Evolutionary conservation across 2,329 filamentous ascomycete species (phyloP), one percentile per base, ranked within the genome.

Genomic region (Colletotrichum sojae): DNA sequence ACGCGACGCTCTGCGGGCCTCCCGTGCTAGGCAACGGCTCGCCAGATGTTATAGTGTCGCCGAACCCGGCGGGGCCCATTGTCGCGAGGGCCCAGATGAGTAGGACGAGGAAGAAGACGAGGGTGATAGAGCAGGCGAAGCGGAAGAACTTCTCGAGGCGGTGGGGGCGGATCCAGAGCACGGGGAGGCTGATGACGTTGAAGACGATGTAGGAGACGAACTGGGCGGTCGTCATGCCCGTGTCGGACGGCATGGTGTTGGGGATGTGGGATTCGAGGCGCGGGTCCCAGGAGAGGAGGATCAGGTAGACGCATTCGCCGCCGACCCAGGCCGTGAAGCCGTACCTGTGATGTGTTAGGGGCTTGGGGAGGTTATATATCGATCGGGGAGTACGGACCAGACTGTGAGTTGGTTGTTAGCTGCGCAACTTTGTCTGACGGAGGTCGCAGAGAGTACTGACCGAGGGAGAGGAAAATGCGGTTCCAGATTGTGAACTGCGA

Each of bases 241-340:
- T 83, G 20, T 75, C 75, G 1, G 71, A 73, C 5, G 83, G 78
- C 56, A 85, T 81, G 46, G 74, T 76, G 72, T 84, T 84, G 15
- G 77, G 79, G 51, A 85, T 79, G 68, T 81, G 81, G 0, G 77
- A 56, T 62, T 84, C 82, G 40, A 84, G 76, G 8, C 77, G 76
- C 12, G 83, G 83, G 71, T 82, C 82, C 74, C 83, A 82, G 2
- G 84, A 82, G 12, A 82, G 79, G 5, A 86, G 76, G 58, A 83
- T 82, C 52, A 85, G 77, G 58, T 84, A 83, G 63, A 84, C 71
- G 56, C 82, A 84, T 72, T 83, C 77, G 3, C 83, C 83, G 13
- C 83, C 83, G 48, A 84, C 80, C 81, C 82, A 85, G 5, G 82
- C 79, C 59, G 84, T 82, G 65, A 84, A 83, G 16, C 78, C 82